These are phyloP conservation scores for Exophiala sideris DNA, from an alignment of 2,329 filamentous ascomycete species.

Conservation along the genomic window DNA sequence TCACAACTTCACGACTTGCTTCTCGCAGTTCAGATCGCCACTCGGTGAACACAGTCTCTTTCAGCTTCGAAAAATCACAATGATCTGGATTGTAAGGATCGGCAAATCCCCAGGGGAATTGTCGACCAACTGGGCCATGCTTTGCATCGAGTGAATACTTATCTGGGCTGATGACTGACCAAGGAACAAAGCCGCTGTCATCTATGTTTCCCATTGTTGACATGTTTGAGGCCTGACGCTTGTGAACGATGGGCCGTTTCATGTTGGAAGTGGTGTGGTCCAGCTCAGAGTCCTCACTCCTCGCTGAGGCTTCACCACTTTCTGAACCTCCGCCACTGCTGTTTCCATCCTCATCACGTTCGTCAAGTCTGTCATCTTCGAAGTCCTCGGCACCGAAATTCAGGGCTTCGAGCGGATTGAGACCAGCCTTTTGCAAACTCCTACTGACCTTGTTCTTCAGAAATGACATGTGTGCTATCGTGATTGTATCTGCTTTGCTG, in stretches of 20 bases:
- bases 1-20: slow-evolving; percentile 66
- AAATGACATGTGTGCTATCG: slow-evolving; percentile 87
- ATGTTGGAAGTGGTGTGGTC: slow-evolving; percentile 10
- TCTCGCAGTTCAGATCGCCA: slow-evolving; percentile 91
- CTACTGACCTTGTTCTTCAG: slow-evolving; percentile 90
- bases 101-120: slow-evolving; percentile 95
- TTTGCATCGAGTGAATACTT: slow-evolving; percentile 64
- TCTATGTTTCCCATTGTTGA: slow-evolving; percentile 30
- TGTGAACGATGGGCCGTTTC: slow-evolving; percentile 25
- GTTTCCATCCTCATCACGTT: slow-evolving; percentile 45
- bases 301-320: slow-evolving; percentile 28
- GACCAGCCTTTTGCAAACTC: slow-evolving; percentile 75
- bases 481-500: slow-evolving; percentile 94
- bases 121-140: slow-evolving; percentile 64
- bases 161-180: slow-evolving; percentile 93
- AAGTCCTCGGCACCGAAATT: slow-evolving; percentile 79
- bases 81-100: slow-evolving; percentile 88
- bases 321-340: slow-evolving; percentile 33
- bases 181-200: slow-evolving; percentile 61
- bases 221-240: slow-evolving; percentile 34
- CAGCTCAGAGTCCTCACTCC: slow-evolving; percentile 26
- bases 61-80: slow-evolving; percentile 88
- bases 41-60: slow-evolving; percentile 87
- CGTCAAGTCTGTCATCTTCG: slow-evolving; percentile 57
- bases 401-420: slow-evolving; percentile 85